Evolutionary conservation across 768 basidiomycete species (phyloP), one percentile per base, ranked within the genome.

Genomic region (Leccinum subtestaceum): DNA sequence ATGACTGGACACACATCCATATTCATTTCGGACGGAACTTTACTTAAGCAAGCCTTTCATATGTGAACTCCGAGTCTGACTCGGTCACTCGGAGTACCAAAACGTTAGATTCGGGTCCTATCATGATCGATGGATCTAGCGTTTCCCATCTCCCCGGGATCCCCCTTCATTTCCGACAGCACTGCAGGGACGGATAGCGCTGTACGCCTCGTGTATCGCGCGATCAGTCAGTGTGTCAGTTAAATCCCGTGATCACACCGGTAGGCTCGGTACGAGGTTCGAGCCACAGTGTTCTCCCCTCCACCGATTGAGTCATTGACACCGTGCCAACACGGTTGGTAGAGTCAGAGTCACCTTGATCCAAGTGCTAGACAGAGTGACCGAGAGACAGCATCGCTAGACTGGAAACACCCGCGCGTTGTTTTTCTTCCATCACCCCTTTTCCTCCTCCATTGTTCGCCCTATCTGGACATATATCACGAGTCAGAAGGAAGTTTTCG

Each of bases 391-490:
- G 17, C 34, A 36, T 13, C 34, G 34, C 34, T 36, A 36, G 17
- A 43, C 17, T 43, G 40, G 9, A 43, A 43, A 43, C n/a, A 43
- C 40, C 40, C 2, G 40, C 9, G 40, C 5, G n/a, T 43, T 43
- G 5, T 43, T 7, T 43, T 43, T 11, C n/a, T 43, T 11, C 40
- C n/a, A 43, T 10, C 17, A 17, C 23, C 47, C 48, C 13, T 27
- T 49, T 49, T 10, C 12, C 6, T 27, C 34, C 17, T 3, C 58
- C 58, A 63, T 63, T 63, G 63, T 64, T 36, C 58, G 54, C 62
- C 52, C 6, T 5, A 54, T 64, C 36, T 29, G 45, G 62, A 59
- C 43, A 8, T 31, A 43, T 40, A 40, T 40, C 38, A 40, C 38
- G 40, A 43, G 40, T 43, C 40, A 43, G 40, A 43, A 40, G 38